phyloP scores from a whole-genome alignment of 1,284 basidiomycete species.

The Moesziomyces antarcticus region DNA sequence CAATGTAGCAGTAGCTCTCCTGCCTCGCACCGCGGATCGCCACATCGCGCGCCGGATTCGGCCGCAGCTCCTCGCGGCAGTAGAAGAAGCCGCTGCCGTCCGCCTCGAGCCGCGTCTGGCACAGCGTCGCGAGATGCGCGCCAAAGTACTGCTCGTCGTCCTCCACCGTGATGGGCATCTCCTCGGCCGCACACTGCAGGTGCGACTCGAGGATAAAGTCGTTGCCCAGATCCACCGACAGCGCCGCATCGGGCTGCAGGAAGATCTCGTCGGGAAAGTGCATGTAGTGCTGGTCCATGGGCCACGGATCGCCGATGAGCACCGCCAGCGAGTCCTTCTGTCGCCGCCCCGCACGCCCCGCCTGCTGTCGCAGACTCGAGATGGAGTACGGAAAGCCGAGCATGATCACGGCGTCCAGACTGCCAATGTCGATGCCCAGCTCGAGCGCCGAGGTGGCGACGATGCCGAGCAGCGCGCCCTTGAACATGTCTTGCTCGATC shows the following conservation, averaged over 20 bases:
- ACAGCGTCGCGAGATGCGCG: conserved; percentile 69
- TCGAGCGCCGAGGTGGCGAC: conserved; percentile 92
- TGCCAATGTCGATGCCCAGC: conserved; percentile 89
- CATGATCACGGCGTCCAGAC: conserved; percentile 87
- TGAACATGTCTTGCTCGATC: conserved; percentile 88
- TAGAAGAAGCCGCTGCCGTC: conserved; percentile 80
- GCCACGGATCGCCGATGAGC: conserved; percentile 78
- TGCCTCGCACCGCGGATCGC: conserved; percentile 82
- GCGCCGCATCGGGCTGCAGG: conserved; percentile 72
- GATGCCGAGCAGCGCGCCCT: conserved; percentile 81
- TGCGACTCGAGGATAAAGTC: conserved; percentile 83
- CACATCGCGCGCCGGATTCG: conserved; percentile 77
- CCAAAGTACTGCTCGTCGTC: conserved; percentile 83
- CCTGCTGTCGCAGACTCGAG: conserved; percentile 81
- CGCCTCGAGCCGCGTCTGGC: conserved; percentile 73
- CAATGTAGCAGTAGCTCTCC: conserved; percentile 81
- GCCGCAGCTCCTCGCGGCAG: conserved; percentile 79
- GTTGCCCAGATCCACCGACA: conserved; percentile 80
- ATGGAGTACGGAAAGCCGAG: conserved; percentile 80
- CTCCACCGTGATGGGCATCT: conserved; percentile 78
- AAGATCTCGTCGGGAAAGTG: conserved; percentile 73
- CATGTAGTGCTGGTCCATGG: conserved; percentile 83
- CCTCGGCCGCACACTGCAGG: conserved; percentile 85
- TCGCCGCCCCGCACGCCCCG: conserved; percentile 85
- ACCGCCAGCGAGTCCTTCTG: conserved; percentile 84